Percentiles rank a stretch among this genome's conserved stretches.
Conservation (phyloP, 176 grass and related monocot genomes). For the Avena eriantha region DNA sequence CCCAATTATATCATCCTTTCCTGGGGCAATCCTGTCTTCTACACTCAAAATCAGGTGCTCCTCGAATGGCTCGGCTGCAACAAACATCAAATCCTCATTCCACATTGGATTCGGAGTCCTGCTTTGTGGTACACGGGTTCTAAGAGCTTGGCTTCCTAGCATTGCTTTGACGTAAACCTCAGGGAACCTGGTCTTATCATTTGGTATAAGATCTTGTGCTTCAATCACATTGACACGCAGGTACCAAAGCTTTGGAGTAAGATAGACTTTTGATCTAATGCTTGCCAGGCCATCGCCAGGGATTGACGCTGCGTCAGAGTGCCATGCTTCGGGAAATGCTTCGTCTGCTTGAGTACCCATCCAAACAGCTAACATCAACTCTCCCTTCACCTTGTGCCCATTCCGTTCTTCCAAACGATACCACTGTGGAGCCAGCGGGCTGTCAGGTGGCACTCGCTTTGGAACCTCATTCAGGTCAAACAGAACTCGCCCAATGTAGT, state of each 20-base stretch:
- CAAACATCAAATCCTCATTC: constrained; percentile 79
- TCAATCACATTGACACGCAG: constrained; percentile 75
- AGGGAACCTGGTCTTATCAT: constrained; percentile 60
- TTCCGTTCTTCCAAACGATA: constrained; percentile 66
- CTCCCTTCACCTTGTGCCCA: constrained; percentile 67
- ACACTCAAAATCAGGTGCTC: constrained; percentile 68
- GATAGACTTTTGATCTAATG: constrained; percentile 78
- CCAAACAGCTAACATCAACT: constrained; percentile 86
- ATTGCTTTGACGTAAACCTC: constrained; percentile 69
- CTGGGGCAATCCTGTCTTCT: constrained; percentile 63
- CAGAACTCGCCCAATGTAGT: constrained; percentile 55
- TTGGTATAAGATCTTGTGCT: constrained; percentile 67
- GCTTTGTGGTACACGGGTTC: constrained; percentile 45
- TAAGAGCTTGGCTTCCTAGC: constrained; percentile 62
- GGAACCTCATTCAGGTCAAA: constrained; percentile 74
- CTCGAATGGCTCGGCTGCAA: constrained; percentile 70
- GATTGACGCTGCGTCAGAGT: constrained; percentile 68
- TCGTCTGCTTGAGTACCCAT: constrained; percentile 84
- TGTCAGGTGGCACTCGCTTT: constrained; percentile 72
- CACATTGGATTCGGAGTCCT: constrained; percentile 69
- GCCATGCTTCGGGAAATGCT: constrained; percentile 77
- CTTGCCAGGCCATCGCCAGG: constrained; percentile 66
- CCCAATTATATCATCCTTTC: constrained; percentile 69
- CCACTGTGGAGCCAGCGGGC: constrained; percentile 77
- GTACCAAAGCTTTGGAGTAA: constrained; percentile 82